Conservation (phyloP, 2,329 filamentous ascomycete genomes). For the Lachnellula willkommii region DNA sequence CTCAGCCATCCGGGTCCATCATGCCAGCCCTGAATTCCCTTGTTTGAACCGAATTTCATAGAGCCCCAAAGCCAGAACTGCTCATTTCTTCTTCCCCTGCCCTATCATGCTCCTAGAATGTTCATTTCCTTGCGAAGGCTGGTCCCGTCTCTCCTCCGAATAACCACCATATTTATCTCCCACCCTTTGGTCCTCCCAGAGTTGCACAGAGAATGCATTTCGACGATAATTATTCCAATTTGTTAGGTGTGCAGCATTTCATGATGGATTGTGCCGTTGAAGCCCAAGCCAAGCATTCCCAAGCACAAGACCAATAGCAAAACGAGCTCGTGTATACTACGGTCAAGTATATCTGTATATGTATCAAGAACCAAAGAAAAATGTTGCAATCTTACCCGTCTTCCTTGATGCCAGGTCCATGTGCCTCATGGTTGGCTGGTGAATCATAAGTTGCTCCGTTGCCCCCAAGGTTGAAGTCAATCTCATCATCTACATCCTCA, state of each 20-base stretch:
- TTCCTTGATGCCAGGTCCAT: slow-evolving; percentile 74
- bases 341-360: slow-evolving; percentile 11
- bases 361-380: slow-evolving; percentile 13
- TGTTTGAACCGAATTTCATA: neutral
- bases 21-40: neutral
- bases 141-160: neutral
- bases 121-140: neutral
- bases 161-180: neutral
- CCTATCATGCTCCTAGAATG: neutral
- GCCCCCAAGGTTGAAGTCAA: slow-evolving; percentile 51
- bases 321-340: slow-evolving; percentile 6
- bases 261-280: neutral
- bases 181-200: neutral
- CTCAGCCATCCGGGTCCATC: neutral
- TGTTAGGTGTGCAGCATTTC: neutral
- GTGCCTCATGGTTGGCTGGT: slow-evolving; percentile 31
- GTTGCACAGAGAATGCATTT: neutral
- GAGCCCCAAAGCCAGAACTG: neutral
- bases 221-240: neutral
- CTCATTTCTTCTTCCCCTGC: neutral
- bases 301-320: neutral
- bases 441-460: slow-evolving; percentile 32
- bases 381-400: slow-evolving; percentile 68
- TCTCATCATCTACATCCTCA: slow-evolving; percentile 51
- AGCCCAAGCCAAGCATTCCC: neutral